Evolutionary conservation across 1,284 basidiomycete species (phyloP), one percentile per base, ranked within the genome.

Genomic region (Apiotrichum sp.): DNA sequence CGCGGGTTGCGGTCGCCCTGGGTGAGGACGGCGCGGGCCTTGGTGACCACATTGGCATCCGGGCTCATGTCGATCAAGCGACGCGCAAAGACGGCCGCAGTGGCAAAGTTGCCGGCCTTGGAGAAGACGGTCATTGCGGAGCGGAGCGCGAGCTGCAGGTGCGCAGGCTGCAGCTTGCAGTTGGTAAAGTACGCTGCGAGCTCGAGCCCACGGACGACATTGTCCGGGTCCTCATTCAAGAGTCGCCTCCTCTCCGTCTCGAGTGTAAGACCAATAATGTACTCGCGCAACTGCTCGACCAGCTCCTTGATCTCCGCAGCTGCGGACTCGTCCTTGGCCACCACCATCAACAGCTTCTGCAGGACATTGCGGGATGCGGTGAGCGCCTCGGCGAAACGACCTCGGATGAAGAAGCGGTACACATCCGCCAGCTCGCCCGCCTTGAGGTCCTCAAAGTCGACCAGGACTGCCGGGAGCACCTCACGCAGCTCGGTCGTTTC

Each of bases 101-200:
- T 90, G 6, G 88, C 87, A 61, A 89, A 86, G 74, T 98, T 98
- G 70, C 93, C 93, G 0, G 90, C 93, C 77, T 93, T 97, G 16
- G 86, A 83, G 72, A 96, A 97, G 22, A 86, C 86, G 56, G 83
- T 82, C 74, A 97, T 96, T 0, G 96, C 96, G 62, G 87, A 93
- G 49, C 96, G 86, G 55, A 98, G 79, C 0, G 96, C 93, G 65
- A 98, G 87, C 71, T 93, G 89, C 76, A 89, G 77, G 72, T 98
- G 95, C 10, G 85, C 82, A 4, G 90, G 83, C 77, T 93, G 89
- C 61, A 98, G 78, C 66, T 87, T 82, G 73, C 92, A 93, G 69
- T 96, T 91, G 4, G 95, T 93, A 77, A 98, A 98, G 79, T 97
- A 96, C 1, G 93, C 93, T 0, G 95, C 95, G 10, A 98, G 83